phyloP scores from a whole-genome alignment of 1,284 basidiomycete genomes.

The Melampsora abietis-canadensis region DNA sequence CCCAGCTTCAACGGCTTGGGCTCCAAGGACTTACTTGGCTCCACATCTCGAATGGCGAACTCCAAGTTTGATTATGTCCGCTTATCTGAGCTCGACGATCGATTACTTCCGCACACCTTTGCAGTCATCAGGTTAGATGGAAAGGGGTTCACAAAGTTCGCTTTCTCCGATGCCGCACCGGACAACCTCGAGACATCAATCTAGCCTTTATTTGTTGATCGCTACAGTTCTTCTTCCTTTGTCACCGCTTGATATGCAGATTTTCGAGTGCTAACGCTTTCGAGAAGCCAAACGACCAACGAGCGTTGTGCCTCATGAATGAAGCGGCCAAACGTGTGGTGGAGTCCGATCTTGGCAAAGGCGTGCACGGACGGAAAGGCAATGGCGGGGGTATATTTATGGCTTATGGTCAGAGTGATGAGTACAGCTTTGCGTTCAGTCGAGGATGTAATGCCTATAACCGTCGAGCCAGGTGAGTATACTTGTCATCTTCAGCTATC shows the following conservation, averaged over 20 bases:
- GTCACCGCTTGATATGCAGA: conserved; percentile 55
- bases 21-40: not conserved
- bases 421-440: conserved; percentile 71
- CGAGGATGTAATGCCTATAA: conserved; percentile 27
- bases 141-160: conserved; percentile 86
- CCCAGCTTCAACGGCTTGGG: not conserved
- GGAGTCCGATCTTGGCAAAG: conserved; percentile 54
- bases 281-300: conserved; percentile 83
- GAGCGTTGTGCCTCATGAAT: conserved; percentile 88
- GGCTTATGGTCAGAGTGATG: conserved; percentile 94
- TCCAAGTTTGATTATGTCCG: conserved; percentile 87
- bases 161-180: conserved; percentile 11
- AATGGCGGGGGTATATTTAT: conserved; percentile 62
- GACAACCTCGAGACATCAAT: no score
- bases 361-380: not conserved
- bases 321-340: conserved; percentile 77
- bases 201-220: conserved; percentile 38
- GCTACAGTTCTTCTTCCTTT: not conserved
- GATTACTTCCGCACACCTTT: conserved; percentile 76
- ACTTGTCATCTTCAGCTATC: not conserved
- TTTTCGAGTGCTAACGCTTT: conserved; percentile 82
- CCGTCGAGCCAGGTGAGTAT: conserved; percentile 23
- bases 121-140: conserved; percentile 87
- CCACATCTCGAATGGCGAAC: conserved; percentile 68
- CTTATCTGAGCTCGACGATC: conserved; percentile 83